phyloP scores from a whole-genome alignment of 2,329 filamentous ascomycete species.

The Pseudocercospora cruenta region DNA sequence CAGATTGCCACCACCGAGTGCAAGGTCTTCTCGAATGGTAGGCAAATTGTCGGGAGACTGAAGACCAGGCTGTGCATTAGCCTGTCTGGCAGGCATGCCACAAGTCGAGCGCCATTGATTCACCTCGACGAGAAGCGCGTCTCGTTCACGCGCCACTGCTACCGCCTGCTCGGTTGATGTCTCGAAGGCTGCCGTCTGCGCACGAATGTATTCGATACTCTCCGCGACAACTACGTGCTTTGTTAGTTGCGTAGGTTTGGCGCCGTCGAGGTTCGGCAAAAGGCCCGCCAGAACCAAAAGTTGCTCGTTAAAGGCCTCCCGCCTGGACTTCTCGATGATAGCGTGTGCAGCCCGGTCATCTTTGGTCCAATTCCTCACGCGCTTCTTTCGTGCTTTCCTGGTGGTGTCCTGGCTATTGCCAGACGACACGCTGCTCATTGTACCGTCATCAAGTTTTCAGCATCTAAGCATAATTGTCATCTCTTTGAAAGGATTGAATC shows the following conservation, averaged over 20 bases:
- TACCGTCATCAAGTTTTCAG: background rate
- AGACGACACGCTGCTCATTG: constrained; percentile 6
- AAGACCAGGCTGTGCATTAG: background rate
- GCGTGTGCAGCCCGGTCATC: constrained; percentile 20
- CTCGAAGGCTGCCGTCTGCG: background rate
- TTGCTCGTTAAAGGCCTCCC: constrained; percentile 24
- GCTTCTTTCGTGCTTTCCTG: constrained; percentile 7
- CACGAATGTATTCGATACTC: constrained; percentile 18
- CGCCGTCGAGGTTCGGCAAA: constrained; percentile 17
- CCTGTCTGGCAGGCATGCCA: constrained; percentile 3
- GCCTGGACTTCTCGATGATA: constrained; percentile 21
- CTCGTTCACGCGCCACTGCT: constrained; percentile 9
- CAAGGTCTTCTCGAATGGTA: background rate
- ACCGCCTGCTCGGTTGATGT: constrained; percentile 5
- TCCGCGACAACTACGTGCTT: constrained; percentile 25
- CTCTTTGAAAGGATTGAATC: background rate
- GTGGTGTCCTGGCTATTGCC: background rate
- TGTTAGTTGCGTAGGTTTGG: constrained; percentile 22
- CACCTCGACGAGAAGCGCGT: constrained; percentile 11
- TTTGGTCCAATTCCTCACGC: constrained; percentile 11
- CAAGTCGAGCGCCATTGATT: constrained; percentile 2
- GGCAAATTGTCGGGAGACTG: background rate
- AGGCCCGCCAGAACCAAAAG: constrained; percentile 21
- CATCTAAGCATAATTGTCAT: background rate
- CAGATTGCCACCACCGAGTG: background rate